Base-by-base conservation (phyloP, 768 basidiomycete species). In the Lentinula boryana region DNA sequence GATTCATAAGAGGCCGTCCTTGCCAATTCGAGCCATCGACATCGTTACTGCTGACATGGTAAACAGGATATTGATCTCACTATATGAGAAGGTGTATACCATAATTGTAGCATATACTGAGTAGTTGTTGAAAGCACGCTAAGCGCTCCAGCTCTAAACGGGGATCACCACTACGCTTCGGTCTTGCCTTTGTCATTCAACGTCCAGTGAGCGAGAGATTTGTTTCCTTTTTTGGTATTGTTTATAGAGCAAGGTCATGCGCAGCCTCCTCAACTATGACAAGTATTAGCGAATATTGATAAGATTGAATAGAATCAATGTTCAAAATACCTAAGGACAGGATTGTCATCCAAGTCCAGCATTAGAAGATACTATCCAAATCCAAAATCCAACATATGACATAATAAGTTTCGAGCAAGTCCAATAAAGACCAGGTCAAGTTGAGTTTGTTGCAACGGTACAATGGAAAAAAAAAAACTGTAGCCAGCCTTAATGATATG, bases 171-270 rank as follows among this genome's bases (percentile, higher is more conserved):
- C 5, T 48, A 48, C 46, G 46, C 18, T 48, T 48, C 46, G 46
- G 46, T 48, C 50, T 52, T 52, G 31, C 50, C 50, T 52, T 52
- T 52, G 50, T 52, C 50, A 52, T 52, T 33, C 50, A 33, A 32
- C 31, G 46, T 5, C 4, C 8, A 23, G 44, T 48, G 18, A 18
- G 50, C 50, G 50, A 52, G 50, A 52, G 23, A n/a, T 52, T 52
- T 10, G 15, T 35, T 52, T 52, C 50, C 50, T 52, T 52, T 52
- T 52, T 18, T 12, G 9, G 50, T 32, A 8, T 4, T 10, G 32
- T 52, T 35, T 33, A 48, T 48, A 9, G 18, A 32, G 12, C 50
- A 16, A 51, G 32, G n/a, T 51, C 31, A 38, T 36, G 40, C 21
- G 58, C 36, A 62, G 41, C 41, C n/a, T 43, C 16, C 16, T 16